Base-by-base conservation (phyloP, 2,329 filamentous ascomycete genomes). In the Colletotrichum caudatum region DNA sequence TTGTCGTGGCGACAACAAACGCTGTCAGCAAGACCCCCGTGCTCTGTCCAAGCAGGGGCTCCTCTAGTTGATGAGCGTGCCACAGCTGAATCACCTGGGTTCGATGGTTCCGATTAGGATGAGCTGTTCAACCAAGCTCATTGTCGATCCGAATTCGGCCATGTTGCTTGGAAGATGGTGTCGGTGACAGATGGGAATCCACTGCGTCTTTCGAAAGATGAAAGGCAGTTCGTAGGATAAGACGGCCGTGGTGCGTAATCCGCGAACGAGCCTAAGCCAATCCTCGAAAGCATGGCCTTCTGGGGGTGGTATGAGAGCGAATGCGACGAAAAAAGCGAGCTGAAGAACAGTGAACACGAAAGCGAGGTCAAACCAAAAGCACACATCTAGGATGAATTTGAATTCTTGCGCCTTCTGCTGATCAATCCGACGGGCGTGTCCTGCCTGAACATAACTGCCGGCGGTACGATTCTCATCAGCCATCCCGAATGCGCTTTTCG, bases 141-240 rank as follows among this genome's bases (percentile, higher is more conserved):
- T 58, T 23, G n/a, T 58, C n/a, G 56, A 41, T 39, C 56, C 37
- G n/a, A 58, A 58, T 29, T 41, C 56, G n/a, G n/a, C 6, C 37
- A 37, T 11, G 11, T 58, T 2, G n/a, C 37, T 58, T 14, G 56
- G 33, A 14, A 58, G 56, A 12, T n/a, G n/a, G 23, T 41, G n/a
- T 18, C n/a, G 35, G 23, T 11, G n/a, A n/a, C 56, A 58, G n/a
- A 58, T 26, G 56, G 35, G 18, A 41, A 58, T 26, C 56, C 35
- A 58, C 12, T 18, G n/a, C 8, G 12, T 29, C 23, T 58, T 58
- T 26, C n/a, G 9, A 26, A 41, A 58, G 7, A 58, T n/a, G 35
- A 41, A 41, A 18, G 37, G 56, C 16, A 58, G 3, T 26, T 58
- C 56, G 37, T 26, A 41, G 12, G 23, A 58, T n/a, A 58, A 14